Evolutionary conservation across 148 eudicot genomes (phyloP).

Genomic region (Silene uniflora): DNA sequence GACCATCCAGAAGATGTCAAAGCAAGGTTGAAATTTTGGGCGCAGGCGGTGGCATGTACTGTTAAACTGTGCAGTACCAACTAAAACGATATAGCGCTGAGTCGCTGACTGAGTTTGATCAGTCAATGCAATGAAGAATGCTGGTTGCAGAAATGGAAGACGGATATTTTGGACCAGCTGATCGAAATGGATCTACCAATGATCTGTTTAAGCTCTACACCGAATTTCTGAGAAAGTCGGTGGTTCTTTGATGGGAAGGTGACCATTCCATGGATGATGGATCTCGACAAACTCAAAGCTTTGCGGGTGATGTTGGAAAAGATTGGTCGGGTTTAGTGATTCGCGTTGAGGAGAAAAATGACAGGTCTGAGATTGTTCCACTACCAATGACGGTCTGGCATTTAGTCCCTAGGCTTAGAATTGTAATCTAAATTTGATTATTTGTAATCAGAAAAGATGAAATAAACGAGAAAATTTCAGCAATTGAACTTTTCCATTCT

Average conservation of each 20-base stretch:
- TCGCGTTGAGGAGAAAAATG: constrained; percentile 17
- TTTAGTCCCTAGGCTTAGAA: constrained; percentile 21
- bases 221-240: not conserved
- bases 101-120: constrained; percentile 15
- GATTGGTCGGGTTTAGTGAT: not conserved
- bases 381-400: constrained; percentile 32
- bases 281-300: not conserved
- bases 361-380: constrained; percentile 40
- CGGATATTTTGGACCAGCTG: constrained; percentile 13
- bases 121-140: constrained; percentile 16
- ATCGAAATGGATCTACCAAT: not conserved
- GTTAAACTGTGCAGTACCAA: constrained; percentile 45
- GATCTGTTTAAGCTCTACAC: no score
- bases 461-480: constrained; percentile 19
- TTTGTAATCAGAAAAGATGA: constrained; percentile 26
- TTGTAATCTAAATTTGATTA: constrained; percentile 21
- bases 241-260: not conserved
- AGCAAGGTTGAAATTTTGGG: constrained; percentile 72
- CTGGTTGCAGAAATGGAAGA: constrained; percentile 14
- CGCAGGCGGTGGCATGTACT: constrained; percentile 76
- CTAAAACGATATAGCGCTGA: constrained; percentile 15
- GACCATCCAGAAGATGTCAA: constrained; percentile 73
- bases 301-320: constrained; percentile 10
- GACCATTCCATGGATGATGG: not conserved
- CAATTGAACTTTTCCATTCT: constrained; percentile 1